phyloP scores from a whole-genome alignment of 2,329 filamentous ascomycete genomes.

The Bisporella sp. region DNA sequence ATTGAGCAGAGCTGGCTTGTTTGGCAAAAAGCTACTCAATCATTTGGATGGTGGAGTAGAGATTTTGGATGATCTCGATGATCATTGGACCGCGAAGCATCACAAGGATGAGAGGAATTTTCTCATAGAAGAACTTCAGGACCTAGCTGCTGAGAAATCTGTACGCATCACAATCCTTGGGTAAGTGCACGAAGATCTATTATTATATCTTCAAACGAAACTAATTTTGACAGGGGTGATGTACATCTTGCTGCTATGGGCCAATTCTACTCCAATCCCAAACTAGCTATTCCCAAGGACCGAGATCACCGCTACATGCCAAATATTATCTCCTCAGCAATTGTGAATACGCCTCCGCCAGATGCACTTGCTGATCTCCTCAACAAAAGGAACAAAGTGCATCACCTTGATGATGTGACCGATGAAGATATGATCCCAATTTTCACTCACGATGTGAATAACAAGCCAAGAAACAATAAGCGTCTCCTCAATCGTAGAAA shows the following conservation, averaged over 20 bases:
- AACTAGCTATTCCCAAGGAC: constrained; percentile 73
- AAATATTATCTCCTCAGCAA: constrained; percentile 89
- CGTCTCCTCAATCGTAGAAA: constrained; percentile 83
- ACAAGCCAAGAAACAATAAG: constrained; percentile 85
- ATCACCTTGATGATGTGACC: constrained; percentile 67
- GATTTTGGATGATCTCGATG: constrained; percentile 85
- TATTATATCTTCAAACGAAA: not conserved
- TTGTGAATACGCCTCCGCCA: constrained; percentile 85
- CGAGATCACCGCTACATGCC: constrained; percentile 95
- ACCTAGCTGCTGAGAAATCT: constrained; percentile 87
- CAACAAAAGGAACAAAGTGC: constrained; percentile 84
- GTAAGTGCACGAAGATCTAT: constrained; percentile 29
- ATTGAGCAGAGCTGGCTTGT: constrained; percentile 70
- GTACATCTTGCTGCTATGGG: constrained; percentile 89
- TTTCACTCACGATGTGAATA: constrained; percentile 83
- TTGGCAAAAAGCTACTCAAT: constrained; percentile 73
- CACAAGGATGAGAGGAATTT: constrained; percentile 87
- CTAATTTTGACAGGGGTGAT: constrained; percentile 59
- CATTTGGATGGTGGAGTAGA: constrained; percentile 89
- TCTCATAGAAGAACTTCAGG: constrained; percentile 85
- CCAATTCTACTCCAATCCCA: constrained; percentile 91
- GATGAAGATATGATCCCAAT: constrained; percentile 96
- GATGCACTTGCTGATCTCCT: constrained; percentile 84
- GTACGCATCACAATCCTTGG: constrained; percentile 84
- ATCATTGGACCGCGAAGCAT: constrained; percentile 95